Evolutionary conservation across 2,329 filamentous ascomycete genomes (phyloP).

Genomic region (Aspergillus vadensis): DNA sequence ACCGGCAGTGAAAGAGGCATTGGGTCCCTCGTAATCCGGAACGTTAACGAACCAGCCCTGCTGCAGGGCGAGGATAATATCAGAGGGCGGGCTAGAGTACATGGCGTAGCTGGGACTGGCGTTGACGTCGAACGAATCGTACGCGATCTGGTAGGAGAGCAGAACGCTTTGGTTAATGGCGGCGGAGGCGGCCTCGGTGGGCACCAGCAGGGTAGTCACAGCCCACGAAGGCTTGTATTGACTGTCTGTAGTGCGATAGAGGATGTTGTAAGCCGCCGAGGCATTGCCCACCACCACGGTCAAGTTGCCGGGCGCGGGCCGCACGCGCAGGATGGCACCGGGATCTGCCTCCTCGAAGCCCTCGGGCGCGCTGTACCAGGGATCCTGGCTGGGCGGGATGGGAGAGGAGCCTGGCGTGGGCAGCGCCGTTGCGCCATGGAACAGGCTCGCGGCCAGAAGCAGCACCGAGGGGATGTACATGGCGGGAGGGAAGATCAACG

Average conservation of each 20-base stretch:
- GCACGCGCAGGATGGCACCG: constrained; percentile 20
- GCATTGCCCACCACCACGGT: constrained; percentile 13
- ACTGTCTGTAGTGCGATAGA: constrained; percentile 25
- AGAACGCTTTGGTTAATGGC: constrained; percentile 22
- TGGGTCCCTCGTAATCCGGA: constrained; percentile 51
- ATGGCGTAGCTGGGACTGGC: constrained; percentile 27
- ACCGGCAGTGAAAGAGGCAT: constrained; percentile 45
- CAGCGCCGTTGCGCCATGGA: constrained; percentile 2
- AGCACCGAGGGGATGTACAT: constrained; percentile 7
- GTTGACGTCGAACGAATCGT: constrained; percentile 23
- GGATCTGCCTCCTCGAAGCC: constrained; percentile 16
- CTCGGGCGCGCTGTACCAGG: constrained; percentile 20
- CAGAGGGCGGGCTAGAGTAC: constrained; percentile 31
- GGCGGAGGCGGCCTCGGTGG: constrained; percentile 25
- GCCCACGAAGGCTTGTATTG: constrained; percentile 24
- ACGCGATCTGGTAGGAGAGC: constrained; percentile 46
- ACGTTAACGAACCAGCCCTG: constrained; percentile 51
- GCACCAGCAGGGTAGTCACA: constrained; percentile 41
- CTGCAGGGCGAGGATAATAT: constrained; percentile 38
- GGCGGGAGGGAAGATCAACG: not conserved
- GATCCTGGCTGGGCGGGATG: constrained; percentile 16
- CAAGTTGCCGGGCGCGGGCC: constrained; percentile 19
- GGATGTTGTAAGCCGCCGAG: constrained; percentile 17
- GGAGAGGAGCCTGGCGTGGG: constrained; percentile 1
- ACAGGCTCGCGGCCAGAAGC: constrained; percentile 4